Percentiles rank a stretch among this genome's conserved stretches.
Evolutionary conservation across 345 rosid species (phyloP).

Genomic region (Hibiscus tridactylites): DNA sequence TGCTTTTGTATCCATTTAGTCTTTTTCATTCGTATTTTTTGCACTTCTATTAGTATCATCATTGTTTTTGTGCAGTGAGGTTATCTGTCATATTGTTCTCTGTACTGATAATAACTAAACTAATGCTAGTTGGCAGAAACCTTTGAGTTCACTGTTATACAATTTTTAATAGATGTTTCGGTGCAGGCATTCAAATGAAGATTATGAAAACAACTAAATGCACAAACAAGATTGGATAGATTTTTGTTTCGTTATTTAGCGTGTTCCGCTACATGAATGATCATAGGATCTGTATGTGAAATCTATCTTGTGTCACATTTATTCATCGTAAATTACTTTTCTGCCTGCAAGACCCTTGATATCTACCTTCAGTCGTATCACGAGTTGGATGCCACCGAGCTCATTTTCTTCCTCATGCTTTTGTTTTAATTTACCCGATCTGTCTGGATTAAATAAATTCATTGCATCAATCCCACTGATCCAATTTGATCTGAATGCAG

Average conservation of each 20-base stretch:
- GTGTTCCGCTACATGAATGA: background rate
- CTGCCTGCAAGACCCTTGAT: background rate
- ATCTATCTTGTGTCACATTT: background rate
- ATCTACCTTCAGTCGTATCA: background rate
- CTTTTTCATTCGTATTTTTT: background rate
- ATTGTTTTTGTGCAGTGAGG: background rate
- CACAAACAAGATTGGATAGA: background rate
- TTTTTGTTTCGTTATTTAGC: background rate
- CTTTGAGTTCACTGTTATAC: background rate
- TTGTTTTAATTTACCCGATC: background rate
- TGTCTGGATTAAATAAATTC: background rate
- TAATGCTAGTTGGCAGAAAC: background rate
- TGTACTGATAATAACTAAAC: background rate
- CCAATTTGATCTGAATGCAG: slow-evolving; percentile 21
- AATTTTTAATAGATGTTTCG: background rate
- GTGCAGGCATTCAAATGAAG: background rate
- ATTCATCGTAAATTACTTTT: background rate
- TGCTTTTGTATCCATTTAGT: background rate
- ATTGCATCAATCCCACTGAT: background rate
- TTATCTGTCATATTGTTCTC: background rate
- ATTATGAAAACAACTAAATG: background rate
- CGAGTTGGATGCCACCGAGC: background rate
- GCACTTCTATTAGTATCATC: too few relatives aligned
- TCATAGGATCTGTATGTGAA: background rate
- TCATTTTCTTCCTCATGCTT: background rate